Evolutionary conservation across 305 asterid genomes (phyloP).

Genomic region (Fraxinus nigra): DNA sequence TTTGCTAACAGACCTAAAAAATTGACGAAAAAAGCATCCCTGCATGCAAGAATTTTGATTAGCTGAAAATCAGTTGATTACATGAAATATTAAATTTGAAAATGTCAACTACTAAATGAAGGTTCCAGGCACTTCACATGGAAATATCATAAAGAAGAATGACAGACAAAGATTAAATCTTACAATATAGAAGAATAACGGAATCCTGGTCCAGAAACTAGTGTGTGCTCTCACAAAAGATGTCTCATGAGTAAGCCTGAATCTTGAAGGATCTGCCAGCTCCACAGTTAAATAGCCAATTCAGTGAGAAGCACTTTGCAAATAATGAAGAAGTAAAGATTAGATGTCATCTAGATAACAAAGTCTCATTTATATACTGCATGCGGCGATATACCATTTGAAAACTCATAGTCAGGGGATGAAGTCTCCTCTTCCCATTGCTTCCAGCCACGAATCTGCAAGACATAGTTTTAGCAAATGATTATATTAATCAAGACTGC

Average conservation of each 20-base stretch:
- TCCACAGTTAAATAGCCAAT: slow-evolving; percentile 21
- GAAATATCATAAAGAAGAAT: neutral
- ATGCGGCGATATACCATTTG: slow-evolving; percentile 50
- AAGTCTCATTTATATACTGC: neutral
- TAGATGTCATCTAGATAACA: neutral
- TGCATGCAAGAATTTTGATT: slow-evolving; percentile 31
- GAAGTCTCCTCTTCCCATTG: slow-evolving; percentile 87
- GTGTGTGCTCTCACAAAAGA: slow-evolving; percentile 88
- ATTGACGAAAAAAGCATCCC: slow-evolving; percentile 92
- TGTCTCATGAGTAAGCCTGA: slow-evolving; percentile 85
- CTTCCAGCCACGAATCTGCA: slow-evolving; percentile 88
- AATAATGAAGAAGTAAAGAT: slow-evolving; percentile 3
- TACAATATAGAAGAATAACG: slow-evolving; percentile 71
- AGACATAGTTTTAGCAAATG: slow-evolving; percentile 12
- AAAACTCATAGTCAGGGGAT: slow-evolving; percentile 65
- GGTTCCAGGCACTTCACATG: neutral
- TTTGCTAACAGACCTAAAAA: slow-evolving; percentile 75
- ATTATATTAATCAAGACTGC: neutral
- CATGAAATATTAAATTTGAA: neutral
- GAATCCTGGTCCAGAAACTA: slow-evolving; percentile 83
- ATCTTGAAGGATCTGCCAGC: slow-evolving; percentile 77
- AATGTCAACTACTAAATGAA: neutral
- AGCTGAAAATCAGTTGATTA: slow-evolving; percentile 4
- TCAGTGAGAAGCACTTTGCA: slow-evolving; percentile 1
- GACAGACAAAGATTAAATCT: slow-evolving; percentile 28